Conservation (phyloP, 345 rosid species). For the Rhodamnia argentea region DNA sequence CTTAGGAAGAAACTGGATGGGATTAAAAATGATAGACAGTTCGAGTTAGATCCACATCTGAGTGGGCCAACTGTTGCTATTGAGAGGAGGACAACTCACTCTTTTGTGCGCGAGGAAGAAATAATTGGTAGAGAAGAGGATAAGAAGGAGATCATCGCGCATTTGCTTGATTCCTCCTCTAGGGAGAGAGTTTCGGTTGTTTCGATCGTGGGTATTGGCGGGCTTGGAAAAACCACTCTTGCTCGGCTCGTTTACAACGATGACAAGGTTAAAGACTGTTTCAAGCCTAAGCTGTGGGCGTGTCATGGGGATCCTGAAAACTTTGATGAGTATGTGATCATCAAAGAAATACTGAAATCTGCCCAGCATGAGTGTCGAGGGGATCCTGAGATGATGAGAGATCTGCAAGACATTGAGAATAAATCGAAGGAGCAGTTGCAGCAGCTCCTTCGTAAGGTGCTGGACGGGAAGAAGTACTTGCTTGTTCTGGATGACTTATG, state of each 20-base stretch:
- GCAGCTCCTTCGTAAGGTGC: background rate
- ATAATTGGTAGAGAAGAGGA: constrained; percentile 17
- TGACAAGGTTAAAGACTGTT: background rate
- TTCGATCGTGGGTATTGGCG: constrained; percentile 20
- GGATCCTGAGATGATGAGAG: background rate
- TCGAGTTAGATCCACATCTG: no score
- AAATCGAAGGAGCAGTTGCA: background rate
- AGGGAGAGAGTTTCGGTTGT: constrained; percentile 4
- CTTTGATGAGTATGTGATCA: constrained; percentile 2
- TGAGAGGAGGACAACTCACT: no score
- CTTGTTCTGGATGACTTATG: background rate
- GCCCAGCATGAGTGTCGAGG: constrained; percentile 1
- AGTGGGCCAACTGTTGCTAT: no score
- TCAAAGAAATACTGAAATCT: background rate
- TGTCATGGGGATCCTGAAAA: constrained; percentile 1
- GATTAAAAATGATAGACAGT: no score
- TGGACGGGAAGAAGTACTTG: background rate
- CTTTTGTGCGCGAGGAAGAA: no score
- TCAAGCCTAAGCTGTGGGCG: constrained; percentile 16
- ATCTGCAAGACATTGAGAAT: background rate
- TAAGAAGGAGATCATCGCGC: background rate
- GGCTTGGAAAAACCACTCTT: constrained; percentile 32
- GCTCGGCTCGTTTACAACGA: constrained; percentile 19
- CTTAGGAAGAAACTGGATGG: no score
- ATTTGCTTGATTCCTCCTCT: background rate